Conservation (phyloP, 805 yeast species). For the Starmerella stellata region DNA sequence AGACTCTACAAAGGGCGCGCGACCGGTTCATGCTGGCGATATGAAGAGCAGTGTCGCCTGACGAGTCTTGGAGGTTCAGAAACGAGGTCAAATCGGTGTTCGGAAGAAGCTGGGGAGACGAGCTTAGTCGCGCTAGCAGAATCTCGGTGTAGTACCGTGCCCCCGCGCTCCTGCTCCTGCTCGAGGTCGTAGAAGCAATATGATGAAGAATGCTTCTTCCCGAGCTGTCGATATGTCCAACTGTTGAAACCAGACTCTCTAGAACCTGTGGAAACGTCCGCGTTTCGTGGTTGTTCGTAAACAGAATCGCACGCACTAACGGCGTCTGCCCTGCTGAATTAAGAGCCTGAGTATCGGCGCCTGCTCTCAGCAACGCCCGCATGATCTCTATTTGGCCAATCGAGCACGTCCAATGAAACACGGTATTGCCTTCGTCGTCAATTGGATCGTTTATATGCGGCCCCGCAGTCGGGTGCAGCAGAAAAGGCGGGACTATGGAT, state of each 20-base stretch:
- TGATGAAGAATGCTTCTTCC: constrained; percentile 69
- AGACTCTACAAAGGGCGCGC: constrained; percentile 27
- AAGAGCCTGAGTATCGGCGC: constrained; percentile 45
- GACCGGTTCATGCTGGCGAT: constrained; percentile 47
- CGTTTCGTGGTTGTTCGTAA: constrained; percentile 71
- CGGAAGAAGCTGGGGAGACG: constrained; percentile 17
- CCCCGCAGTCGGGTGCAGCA: constrained; percentile 43
- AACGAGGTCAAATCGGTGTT: constrained; percentile 25
- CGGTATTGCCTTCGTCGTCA: constrained; percentile 87
- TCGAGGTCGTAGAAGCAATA: constrained; percentile 50
- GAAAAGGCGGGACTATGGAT: constrained; percentile 43
- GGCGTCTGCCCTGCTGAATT: constrained; percentile 75
- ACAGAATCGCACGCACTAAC: constrained; percentile 62
- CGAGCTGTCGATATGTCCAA: constrained; percentile 61
- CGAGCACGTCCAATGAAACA: constrained; percentile 95
- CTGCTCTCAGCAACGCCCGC: constrained; percentile 54
- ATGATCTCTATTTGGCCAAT: constrained; percentile 72
- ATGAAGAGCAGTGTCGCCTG: constrained; percentile 76
- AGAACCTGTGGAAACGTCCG: constrained; percentile 64
- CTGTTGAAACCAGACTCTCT: constrained; percentile 55
- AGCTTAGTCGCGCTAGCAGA: constrained; percentile 53
- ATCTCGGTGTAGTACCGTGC: constrained; percentile 69
- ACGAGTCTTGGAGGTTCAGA: constrained; percentile 55
- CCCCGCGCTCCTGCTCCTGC: constrained; percentile 53
- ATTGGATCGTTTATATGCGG: constrained; percentile 62